A percentile compares a stretch with the other conserved stretches of the same genome.
phyloP scores from a whole-genome alignment of 106 monocot genomes.

The Dactylorhiza incarnata region DNA sequence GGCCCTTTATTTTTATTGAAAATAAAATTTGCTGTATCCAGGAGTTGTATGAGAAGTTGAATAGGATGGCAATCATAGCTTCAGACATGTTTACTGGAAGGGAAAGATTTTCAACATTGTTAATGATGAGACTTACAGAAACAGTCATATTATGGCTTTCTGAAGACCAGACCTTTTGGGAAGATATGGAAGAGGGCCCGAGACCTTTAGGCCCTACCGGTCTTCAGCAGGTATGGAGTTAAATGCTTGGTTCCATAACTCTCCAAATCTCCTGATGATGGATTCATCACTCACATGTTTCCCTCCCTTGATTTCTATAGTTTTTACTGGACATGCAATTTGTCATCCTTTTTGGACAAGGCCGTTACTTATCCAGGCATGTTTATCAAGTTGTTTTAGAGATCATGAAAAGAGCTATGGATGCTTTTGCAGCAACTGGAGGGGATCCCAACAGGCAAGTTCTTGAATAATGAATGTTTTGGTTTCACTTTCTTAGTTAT shows the following conservation, averaged over 20 bases:
- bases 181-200: constrained; percentile 78
- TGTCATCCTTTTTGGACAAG: constrained; percentile 77
- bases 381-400: constrained; percentile 83
- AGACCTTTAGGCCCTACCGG: constrained; percentile 72
- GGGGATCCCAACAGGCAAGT: constrained; percentile 74
- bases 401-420: constrained; percentile 79
- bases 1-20: no score
- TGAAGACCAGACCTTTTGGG: constrained; percentile 91
- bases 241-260: not conserved
- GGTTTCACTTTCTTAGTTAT: no score
- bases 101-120: constrained; percentile 84
- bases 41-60: constrained; percentile 82
- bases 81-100: constrained; percentile 90
- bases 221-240: constrained; percentile 92
- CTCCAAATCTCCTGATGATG: not conserved
- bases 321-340: constrained; percentile 99
- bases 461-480: no score
- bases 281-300: not conserved
- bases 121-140: constrained; percentile 88
- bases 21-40: constrained; percentile 22
- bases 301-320: constrained; percentile 28
- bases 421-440: constrained; percentile 80
- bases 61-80: constrained; percentile 68
- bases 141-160: constrained; percentile 82
- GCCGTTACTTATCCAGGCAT: constrained; percentile 72